These are phyloP conservation scores for Sicyos edulis DNA, from an alignment of 306 rosid genomes.

Conservation along the genomic window DNA sequence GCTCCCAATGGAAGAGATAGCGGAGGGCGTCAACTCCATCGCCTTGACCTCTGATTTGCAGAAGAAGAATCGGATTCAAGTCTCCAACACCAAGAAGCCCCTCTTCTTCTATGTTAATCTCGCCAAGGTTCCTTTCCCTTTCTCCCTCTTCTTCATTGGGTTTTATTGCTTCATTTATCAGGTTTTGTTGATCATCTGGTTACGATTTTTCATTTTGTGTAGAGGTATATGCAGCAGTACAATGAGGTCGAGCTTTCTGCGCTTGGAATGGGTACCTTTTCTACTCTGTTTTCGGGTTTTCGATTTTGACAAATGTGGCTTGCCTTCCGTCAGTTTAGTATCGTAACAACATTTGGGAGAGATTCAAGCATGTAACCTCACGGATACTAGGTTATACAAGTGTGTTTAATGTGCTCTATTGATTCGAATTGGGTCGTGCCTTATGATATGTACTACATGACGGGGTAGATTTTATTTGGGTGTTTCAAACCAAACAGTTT, in stretches of 20 bases:
- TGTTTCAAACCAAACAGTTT: not conserved
- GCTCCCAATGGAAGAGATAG: constrained; percentile 45
- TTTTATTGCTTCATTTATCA: not conserved
- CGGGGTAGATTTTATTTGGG: not conserved
- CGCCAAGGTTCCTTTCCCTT: constrained; percentile 38
- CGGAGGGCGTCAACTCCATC: constrained; percentile 49
- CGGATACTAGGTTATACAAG: too few relatives aligned
- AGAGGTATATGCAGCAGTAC: constrained; percentile 62
- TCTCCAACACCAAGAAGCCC: constrained; percentile 56
- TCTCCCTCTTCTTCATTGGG: not conserved
- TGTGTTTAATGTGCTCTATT: not conserved
- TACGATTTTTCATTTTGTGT: not conserved
- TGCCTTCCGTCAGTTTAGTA: not conserved
- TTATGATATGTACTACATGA: not conserved
- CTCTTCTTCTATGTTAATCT: constrained; percentile 59
- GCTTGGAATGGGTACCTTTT: constrained; percentile 48
- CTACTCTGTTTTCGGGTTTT: not conserved
- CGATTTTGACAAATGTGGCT: not conserved
- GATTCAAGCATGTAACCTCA: too few relatives aligned
- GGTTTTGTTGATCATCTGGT: not conserved
- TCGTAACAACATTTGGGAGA: not conserved
- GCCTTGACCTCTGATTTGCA: constrained; percentile 31
- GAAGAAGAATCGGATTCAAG: constrained; percentile 60
- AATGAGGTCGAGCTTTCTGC: constrained; percentile 64
- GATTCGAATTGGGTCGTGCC: not conserved